A percentile compares a stretch with the other conserved stretches of the same genome.
These are phyloP conservation scores for Colletotrichum eleusines DNA, from an alignment of 2,329 filamentous ascomycete genomes.

Conservation along the genomic window DNA sequence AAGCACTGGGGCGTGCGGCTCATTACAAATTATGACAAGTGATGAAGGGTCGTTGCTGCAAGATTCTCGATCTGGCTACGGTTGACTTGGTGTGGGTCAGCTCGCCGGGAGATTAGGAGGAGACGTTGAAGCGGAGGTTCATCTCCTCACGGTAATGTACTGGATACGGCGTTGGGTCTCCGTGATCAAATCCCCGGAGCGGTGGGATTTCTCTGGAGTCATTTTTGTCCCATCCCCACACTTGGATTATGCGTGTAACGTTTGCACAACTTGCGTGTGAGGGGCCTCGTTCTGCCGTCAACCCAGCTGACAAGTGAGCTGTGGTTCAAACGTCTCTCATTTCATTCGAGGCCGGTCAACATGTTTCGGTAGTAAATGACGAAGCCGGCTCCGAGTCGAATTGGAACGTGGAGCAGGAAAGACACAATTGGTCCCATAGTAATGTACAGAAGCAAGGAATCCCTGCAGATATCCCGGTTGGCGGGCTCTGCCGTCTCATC, in stretches of 20 bases:
- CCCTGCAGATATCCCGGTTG: constrained; percentile 34
- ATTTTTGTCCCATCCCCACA: constrained; percentile 14
- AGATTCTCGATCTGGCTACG: constrained; percentile 23
- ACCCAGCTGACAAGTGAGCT: constrained; percentile 5
- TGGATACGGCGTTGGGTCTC: constrained; percentile 11
- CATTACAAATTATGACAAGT: constrained; percentile 25
- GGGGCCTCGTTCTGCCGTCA: constrained; percentile 11
- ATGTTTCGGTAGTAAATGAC: constrained; percentile 34
- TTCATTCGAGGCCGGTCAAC: constrained; percentile 16
- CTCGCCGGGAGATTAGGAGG: constrained; percentile 7
- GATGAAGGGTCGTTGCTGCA: constrained; percentile 21
- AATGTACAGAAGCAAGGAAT: constrained; percentile 15
- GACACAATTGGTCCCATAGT: constrained; percentile 18
- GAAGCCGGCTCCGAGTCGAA: constrained; percentile 39
- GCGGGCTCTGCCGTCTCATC: constrained; percentile 42
- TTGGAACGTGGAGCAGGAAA: constrained; percentile 32
- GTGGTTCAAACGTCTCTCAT: constrained; percentile 17
- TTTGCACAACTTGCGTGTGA: constrained; percentile 27
- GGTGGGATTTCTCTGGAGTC: constrained; percentile 27
- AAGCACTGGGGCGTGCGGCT: constrained; percentile 22
- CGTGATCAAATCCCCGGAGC: constrained; percentile 31
- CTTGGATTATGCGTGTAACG: constrained; percentile 5
- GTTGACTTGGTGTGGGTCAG: constrained; percentile 22
- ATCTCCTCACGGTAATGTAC: constrained; percentile 22
- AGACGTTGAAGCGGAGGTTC: constrained; percentile 6